Base-by-base conservation (phyloP, 2,329 filamentous ascomycete genomes). In the Aspergillus ibericus region DNA sequence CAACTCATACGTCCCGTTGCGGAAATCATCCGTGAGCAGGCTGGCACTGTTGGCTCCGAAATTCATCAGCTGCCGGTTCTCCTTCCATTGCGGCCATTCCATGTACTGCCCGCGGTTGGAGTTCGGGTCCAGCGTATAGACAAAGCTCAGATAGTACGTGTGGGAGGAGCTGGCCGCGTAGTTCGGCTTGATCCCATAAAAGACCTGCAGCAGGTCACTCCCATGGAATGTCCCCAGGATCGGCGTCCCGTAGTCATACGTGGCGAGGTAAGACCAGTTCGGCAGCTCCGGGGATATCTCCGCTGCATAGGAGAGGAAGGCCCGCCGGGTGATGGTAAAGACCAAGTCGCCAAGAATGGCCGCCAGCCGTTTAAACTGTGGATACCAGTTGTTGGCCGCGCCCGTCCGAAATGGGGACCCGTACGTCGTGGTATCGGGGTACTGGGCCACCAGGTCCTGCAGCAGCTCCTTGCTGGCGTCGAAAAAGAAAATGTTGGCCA, bases 151-250 rank as follows among this genome's bases (percentile, higher is more conserved):
- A 68, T 92, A 93, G 72, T 92, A 93, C 1, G 82, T 83, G 57
- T 87, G 83, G 46, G 87, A 85, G 9, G 83, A 81, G 5, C 68
- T 72, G 27, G 83, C 83, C 1, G 87, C 87, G 58, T 87, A 83
- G 69, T 90, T 86, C 12, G 85, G 82, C 50, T 83, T 68, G 12
- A 88, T 72, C 0, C 88, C 88, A 58, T 84, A 87, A 62, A 91
- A 91, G 0, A 90, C 82, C 69, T 89, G 85, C 3, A 91, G 64
- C 1, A 93, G 66, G 64, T 93, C 90, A 1, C 82, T 85, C 13
- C 75, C 88, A 71, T 95, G 91, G 75, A 91, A 89, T 0, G 90
- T 93, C 16, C 91, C 91, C 0, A 93, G 73, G 49, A 93, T 75
- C 0, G 90, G 88, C 0, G 86, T 88, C 9, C 87, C 87, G 69